These are phyloP conservation scores for Geotrichum bryndzae DNA, from an alignment of 1,139 yeast genomes.

Conservation along the genomic window DNA sequence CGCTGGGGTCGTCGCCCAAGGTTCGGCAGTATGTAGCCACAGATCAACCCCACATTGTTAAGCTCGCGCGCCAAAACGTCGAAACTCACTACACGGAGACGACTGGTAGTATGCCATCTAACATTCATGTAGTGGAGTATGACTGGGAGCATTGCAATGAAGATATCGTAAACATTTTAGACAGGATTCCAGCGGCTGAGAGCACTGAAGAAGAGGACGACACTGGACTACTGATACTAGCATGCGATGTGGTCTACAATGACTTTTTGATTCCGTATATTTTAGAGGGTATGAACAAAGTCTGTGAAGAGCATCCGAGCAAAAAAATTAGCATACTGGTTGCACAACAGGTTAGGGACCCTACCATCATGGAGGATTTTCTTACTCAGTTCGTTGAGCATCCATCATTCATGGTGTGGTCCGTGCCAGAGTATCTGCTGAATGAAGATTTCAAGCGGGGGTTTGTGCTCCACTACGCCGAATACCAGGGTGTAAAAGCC, in stretches of 20 bases:
- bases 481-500: not conserved
- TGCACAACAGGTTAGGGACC: slow-evolving; percentile 54
- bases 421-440: slow-evolving; percentile 29
- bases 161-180: slow-evolving; percentile 3
- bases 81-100: slow-evolving; percentile 14
- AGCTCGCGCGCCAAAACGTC: slow-evolving; percentile 46
- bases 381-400: slow-evolving; percentile 26
- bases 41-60: slow-evolving; percentile 55
- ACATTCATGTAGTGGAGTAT: slow-evolving; percentile 45
- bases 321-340: slow-evolving; percentile 48
- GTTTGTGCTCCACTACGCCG: slow-evolving; percentile 42
- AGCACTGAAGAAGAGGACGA: slow-evolving; percentile 11
- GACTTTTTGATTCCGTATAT: slow-evolving; percentile 53
- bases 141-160: slow-evolving; percentile 58
- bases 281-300: slow-evolving; percentile 35
- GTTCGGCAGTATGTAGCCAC: slow-evolving; percentile 47
- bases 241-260: slow-evolving; percentile 69
- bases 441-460: slow-evolving; percentile 38
- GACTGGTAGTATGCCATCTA: slow-evolving; percentile 1
- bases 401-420: slow-evolving; percentile 45
- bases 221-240: slow-evolving; percentile 40
- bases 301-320: slow-evolving; percentile 54
- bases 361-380: slow-evolving; percentile 47
- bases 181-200: not conserved
- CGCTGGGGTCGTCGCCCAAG: slow-evolving; percentile 36